Evolutionary conservation across 805 yeast genomes (phyloP).

Genomic region (Lipomyces mesembrius): DNA sequence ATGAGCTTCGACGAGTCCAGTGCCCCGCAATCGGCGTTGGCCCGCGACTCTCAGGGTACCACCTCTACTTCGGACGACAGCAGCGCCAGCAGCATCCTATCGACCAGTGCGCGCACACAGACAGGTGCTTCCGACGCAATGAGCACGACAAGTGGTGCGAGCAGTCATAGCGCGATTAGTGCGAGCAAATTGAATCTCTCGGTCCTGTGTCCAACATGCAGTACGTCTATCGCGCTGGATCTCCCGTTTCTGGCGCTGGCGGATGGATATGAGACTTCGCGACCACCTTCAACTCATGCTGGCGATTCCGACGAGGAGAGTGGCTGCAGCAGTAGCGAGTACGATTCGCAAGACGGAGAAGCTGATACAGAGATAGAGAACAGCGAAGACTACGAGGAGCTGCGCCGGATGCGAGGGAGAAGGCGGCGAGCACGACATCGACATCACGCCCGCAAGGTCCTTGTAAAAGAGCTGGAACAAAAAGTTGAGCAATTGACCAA

Average conservation of each 20-base stretch:
- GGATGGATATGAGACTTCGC: conserved; percentile 9
- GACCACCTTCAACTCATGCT: background rate
- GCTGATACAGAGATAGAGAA: background rate
- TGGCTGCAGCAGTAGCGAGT: conserved; percentile 4
- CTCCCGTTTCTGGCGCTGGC: conserved; percentile 28
- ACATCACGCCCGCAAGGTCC: conserved; percentile 5
- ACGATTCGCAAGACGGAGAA: conserved; percentile 5
- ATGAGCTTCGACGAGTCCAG: background rate
- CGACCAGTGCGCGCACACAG: no score
- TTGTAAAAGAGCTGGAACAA: conserved; percentile 15
- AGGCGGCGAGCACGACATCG: conserved; percentile 3
- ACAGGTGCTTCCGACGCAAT: background rate
- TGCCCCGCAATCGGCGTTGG: background rate
- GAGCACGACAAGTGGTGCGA: conserved; percentile 1
- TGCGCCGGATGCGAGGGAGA: background rate
- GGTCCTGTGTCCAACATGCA: conserved; percentile 30
- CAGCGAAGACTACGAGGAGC: background rate
- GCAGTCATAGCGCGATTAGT: background rate
- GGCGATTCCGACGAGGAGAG: conserved; percentile 4
- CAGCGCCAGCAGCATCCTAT: background rate
- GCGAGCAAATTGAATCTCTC: conserved; percentile 21
- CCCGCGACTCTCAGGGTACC: background rate
- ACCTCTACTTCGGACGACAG: background rate
- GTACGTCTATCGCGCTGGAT: conserved; percentile 30
- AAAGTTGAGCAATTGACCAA: conserved; percentile 21